Conservation (phyloP, 2,329 filamentous ascomycete species). For the Falciphora oryzae region DNA sequence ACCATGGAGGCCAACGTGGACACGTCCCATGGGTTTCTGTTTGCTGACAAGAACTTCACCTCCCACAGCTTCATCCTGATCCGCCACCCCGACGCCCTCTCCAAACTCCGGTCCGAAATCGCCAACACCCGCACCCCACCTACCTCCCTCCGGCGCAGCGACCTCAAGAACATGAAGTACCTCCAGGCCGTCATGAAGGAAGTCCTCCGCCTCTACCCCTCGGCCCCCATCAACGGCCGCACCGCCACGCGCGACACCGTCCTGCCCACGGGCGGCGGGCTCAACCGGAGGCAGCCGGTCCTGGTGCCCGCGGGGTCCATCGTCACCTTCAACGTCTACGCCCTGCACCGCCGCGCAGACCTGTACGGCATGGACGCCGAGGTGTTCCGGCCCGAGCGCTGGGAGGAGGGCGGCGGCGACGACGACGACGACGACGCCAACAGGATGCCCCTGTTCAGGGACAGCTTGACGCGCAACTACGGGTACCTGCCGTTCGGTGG, state of each 20-base stretch:
- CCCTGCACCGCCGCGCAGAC: slow-evolving; percentile 21
- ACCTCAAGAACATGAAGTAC: slow-evolving; percentile 19
- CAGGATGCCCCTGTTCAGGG: not conserved
- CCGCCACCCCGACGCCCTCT: not conserved
- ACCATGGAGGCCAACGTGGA: too few relatives aligned
- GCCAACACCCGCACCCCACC: not conserved
- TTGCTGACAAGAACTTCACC: not conserved
- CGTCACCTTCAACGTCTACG: slow-evolving; percentile 32
- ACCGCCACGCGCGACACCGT: slow-evolving; percentile 26
- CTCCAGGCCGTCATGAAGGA: slow-evolving; percentile 21
- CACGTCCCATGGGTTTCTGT: too few relatives aligned
- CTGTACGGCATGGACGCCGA: slow-evolving; percentile 14
- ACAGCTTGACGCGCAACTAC: slow-evolving; percentile 2
- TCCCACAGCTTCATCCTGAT: not conserved
- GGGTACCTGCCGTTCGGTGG: slow-evolving; percentile 13
- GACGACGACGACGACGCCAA: not conserved
- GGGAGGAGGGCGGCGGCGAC: slow-evolving; percentile 7
- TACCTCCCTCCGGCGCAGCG: not conserved
- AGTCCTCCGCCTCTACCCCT: slow-evolving; percentile 19
- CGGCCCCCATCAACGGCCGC: slow-evolving; percentile 14
- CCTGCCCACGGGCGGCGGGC: slow-evolving; percentile 41
- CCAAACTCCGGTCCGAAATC: not conserved
- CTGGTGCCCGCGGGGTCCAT: slow-evolving; percentile 36
- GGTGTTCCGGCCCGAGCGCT: slow-evolving; percentile 12
- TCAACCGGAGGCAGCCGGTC: slow-evolving; percentile 34